These are phyloP conservation scores for Sarocladium kiliense DNA, from an alignment of 2,329 filamentous ascomycete genomes.

Conservation along the genomic window DNA sequence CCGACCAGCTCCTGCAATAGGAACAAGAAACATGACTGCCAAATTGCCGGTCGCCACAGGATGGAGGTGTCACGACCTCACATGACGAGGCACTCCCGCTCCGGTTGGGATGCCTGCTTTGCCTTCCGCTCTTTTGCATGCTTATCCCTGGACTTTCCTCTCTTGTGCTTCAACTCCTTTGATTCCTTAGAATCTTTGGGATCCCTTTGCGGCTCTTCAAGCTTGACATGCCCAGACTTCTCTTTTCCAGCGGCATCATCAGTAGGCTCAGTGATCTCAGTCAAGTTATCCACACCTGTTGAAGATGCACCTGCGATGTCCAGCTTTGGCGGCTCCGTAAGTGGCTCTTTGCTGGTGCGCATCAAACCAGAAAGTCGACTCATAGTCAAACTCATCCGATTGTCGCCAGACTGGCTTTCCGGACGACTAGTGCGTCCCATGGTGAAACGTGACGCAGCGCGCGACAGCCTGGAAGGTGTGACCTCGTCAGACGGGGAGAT, in stretches of 20 bases:
- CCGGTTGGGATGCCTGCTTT: slow-evolving; percentile 31
- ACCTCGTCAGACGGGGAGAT: slow-evolving; percentile 48
- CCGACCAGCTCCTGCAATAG: too few relatives aligned
- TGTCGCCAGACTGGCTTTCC: slow-evolving; percentile 53
- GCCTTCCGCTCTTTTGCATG: slow-evolving; percentile 28
- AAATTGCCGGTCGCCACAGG: too few relatives aligned
- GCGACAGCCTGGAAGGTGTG: slow-evolving; percentile 48
- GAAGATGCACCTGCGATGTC: slow-evolving; percentile 15
- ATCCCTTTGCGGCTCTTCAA: slow-evolving; percentile 11
- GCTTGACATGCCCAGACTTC: slow-evolving; percentile 14
- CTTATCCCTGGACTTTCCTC: slow-evolving; percentile 29
- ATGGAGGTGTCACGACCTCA: slow-evolving; percentile 17
- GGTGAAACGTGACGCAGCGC: slow-evolving; percentile 52
- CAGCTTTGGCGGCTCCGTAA: slow-evolving; percentile 20
- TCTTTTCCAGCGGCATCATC: neutral
- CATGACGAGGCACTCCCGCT: slow-evolving; percentile 46
- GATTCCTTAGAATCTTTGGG: slow-evolving; percentile 19
- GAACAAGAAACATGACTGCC: too few relatives aligned
- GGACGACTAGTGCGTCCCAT: slow-evolving; percentile 47
- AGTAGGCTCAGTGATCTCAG: neutral
- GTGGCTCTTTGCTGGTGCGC: slow-evolving; percentile 37
- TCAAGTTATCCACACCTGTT: neutral
- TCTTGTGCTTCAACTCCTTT: slow-evolving; percentile 24
- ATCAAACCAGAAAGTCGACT: slow-evolving; percentile 48
- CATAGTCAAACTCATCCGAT: slow-evolving; percentile 52